These are phyloP conservation scores for Geranium incanum DNA, from an alignment of 441 rosid genomes.

Conservation along the genomic window DNA sequence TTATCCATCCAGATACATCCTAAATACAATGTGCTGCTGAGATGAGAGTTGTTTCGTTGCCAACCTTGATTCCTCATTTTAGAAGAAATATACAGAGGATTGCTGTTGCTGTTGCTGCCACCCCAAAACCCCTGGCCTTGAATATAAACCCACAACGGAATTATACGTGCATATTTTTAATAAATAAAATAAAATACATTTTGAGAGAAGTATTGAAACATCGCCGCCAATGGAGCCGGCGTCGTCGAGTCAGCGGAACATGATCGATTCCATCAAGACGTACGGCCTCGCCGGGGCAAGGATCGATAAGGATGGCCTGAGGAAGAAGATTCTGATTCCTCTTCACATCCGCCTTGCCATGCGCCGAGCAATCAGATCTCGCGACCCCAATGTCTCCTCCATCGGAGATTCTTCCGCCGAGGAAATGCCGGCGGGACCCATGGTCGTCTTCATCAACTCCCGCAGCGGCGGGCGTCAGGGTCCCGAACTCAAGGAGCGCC, in stretches of 20 bases:
- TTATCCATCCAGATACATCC: too few relatives aligned
- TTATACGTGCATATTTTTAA: too few relatives aligned
- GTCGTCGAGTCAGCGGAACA: constrained; percentile 41
- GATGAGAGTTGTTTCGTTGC: too few relatives aligned
- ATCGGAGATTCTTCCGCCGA: constrained; percentile 8
- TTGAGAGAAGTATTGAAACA: too few relatives aligned
- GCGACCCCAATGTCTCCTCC: constrained; percentile 27
- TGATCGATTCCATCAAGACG: constrained; percentile 48
- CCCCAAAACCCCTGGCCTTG: too few relatives aligned
- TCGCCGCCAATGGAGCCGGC: constrained; percentile 37
- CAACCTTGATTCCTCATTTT: too few relatives aligned
- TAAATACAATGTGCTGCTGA: too few relatives aligned
- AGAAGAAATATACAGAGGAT: too few relatives aligned
- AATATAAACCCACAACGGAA: too few relatives aligned
- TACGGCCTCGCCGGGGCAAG: constrained; percentile 64
- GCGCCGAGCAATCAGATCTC: constrained; percentile 46
- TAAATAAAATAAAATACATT: too few relatives aligned
- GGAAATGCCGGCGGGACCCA: constrained; percentile 51
- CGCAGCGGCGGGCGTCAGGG: constrained; percentile 85
- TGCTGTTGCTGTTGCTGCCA: too few relatives aligned
- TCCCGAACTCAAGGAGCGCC: constrained; percentile 65
- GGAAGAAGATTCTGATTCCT: constrained; percentile 46
- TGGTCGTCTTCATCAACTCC: constrained; percentile 76
- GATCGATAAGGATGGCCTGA: constrained; percentile 61
- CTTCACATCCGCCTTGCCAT: constrained; percentile 63